Evolutionary conservation across 2,329 filamentous ascomycete species (phyloP).

Genomic region (Nannizziopsis arthrosporioides): DNA sequence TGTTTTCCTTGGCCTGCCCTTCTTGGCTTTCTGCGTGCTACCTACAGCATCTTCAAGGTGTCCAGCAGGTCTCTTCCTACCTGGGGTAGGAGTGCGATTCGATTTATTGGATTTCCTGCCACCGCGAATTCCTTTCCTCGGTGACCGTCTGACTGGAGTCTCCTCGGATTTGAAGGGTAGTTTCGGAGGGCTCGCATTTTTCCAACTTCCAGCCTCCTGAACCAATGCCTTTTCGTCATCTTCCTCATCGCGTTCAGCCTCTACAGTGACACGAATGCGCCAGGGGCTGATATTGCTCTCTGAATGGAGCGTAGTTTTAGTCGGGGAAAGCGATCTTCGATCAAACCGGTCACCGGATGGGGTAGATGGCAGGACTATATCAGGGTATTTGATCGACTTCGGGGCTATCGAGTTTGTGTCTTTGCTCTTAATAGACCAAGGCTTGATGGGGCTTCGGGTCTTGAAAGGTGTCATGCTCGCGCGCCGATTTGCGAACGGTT

Average conservation of each 20-base stretch:
- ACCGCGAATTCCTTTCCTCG: slow-evolving; percentile 32
- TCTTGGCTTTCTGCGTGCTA: slow-evolving; percentile 25
- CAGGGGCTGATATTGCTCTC: slow-evolving; percentile 37
- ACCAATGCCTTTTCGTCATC: slow-evolving; percentile 27
- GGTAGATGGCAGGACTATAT: slow-evolving; percentile 33
- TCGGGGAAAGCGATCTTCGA: slow-evolving; percentile 23
- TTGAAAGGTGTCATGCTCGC: slow-evolving; percentile 31
- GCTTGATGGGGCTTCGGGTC: slow-evolving; percentile 22
- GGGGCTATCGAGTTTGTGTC: slow-evolving; percentile 26
- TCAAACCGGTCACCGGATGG: slow-evolving; percentile 21
- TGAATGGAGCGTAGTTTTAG: slow-evolving; percentile 23
- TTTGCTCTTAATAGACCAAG: slow-evolving; percentile 8
- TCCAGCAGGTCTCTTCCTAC: slow-evolving; percentile 15
- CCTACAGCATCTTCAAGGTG: slow-evolving; percentile 21
- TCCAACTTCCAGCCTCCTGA: slow-evolving; percentile 17
- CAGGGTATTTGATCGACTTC: slow-evolving; percentile 32
- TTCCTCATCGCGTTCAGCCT: slow-evolving; percentile 36
- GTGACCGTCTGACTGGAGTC: slow-evolving; percentile 25
- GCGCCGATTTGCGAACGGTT: slow-evolving; percentile 29
- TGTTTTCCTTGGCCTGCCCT: slow-evolving; percentile 31
- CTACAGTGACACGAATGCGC: slow-evolving; percentile 39
- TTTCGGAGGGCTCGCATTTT: slow-evolving; percentile 28
- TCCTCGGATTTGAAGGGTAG: slow-evolving; percentile 33
- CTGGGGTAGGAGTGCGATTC: slow-evolving; percentile 27
- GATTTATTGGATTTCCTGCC: slow-evolving; percentile 32